These are phyloP conservation scores for Taiozyma sp. DNA, from an alignment of 1,139 yeast species.

Conservation along the genomic window DNA sequence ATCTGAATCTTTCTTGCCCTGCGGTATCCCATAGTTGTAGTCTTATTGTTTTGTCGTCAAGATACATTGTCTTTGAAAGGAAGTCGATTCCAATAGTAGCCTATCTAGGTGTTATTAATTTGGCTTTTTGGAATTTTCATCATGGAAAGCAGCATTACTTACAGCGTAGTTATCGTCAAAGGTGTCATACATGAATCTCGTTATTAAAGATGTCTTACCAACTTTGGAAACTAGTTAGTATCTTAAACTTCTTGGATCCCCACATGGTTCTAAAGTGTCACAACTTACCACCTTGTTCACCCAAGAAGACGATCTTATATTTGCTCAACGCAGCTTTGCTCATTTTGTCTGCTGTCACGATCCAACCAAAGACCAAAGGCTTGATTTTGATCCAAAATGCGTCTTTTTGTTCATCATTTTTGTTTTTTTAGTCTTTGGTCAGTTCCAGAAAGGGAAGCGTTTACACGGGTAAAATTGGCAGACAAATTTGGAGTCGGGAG, in stretches of 20 bases:
- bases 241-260: neutral
- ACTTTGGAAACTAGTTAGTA: slow-evolving; percentile 26
- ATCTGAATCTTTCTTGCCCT: slow-evolving; percentile 96
- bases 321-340: slow-evolving; percentile 44
- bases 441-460: neutral
- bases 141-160: slow-evolving; percentile 2
- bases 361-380: neutral
- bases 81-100: slow-evolving; percentile 98
- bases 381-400: neutral
- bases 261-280: neutral
- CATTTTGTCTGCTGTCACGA: slow-evolving; percentile 6
- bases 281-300: slow-evolving; percentile 75
- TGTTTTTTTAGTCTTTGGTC: neutral
- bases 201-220: slow-evolving; percentile 92
- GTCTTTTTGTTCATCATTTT: neutral
- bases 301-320: slow-evolving; percentile 88
- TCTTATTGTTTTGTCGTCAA: slow-evolving; percentile 69
- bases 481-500: neutral
- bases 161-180: slow-evolving; percentile 86
- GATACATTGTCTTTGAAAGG: slow-evolving; percentile 79
- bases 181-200: slow-evolving; percentile 97
- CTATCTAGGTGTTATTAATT: slow-evolving; percentile 27
- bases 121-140: neutral
- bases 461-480: neutral
- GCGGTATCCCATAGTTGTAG: slow-evolving; percentile 98